Evolutionary conservation across 768 basidiomycete species (phyloP).

Genomic region (Lactarius indigo): DNA sequence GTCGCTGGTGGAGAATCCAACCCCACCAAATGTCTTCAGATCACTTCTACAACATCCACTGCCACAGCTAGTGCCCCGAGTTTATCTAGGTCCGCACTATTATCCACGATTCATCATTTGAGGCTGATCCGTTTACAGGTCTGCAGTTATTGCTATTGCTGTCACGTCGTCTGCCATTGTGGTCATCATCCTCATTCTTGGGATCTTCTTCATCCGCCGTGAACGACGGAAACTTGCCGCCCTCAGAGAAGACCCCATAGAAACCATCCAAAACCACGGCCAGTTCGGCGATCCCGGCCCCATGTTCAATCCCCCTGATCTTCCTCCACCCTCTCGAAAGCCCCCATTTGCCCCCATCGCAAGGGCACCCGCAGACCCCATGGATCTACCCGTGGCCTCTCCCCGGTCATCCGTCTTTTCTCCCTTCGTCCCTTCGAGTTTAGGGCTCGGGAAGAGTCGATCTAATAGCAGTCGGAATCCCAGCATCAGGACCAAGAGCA

Average conservation of each 20-base stretch:
- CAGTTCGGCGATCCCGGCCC: background rate
- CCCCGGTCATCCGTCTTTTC: constrained; percentile 11
- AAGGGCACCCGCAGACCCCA: constrained; percentile 8
- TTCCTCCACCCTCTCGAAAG: background rate
- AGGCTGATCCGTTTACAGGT: constrained; percentile 3
- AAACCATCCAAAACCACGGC: background rate
- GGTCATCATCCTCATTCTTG: constrained; percentile 8
- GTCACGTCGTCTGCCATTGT: background rate
- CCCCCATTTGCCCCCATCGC: background rate
- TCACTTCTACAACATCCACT: background rate
- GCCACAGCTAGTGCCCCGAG: background rate
- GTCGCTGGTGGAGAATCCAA: constrained; percentile 33
- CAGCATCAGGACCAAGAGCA: constrained; percentile 1
- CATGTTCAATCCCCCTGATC: background rate
- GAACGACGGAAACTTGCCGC: constrained; percentile 9
- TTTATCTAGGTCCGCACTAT: constrained; percentile 7
- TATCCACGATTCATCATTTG: background rate
- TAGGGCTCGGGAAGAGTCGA: background rate
- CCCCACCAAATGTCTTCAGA: constrained; percentile 29
- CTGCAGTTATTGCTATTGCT: constrained; percentile 15
- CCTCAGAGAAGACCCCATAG: background rate
- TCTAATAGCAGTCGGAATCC: background rate
- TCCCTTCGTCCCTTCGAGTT: background rate
- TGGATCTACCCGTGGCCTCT: background rate
- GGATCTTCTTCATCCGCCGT: constrained; percentile 2